Base-by-base conservation (phyloP, 768 basidiomycete genomes). In the Agaricus subrufescens region DNA sequence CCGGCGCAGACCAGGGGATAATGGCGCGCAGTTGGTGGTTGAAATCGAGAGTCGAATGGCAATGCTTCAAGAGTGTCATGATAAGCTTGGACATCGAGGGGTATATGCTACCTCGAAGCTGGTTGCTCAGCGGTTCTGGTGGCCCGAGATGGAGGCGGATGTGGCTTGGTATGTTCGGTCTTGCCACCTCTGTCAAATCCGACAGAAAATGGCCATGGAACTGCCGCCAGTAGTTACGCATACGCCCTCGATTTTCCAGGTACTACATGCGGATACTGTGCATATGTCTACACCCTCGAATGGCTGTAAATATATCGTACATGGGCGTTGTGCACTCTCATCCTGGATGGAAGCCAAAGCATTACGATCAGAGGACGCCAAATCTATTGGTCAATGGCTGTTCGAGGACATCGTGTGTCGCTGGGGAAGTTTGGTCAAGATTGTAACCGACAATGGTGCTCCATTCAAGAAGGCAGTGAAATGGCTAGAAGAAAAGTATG, bases 371-470 rank as follows among this genome's bases (percentile, higher is more conserved):
- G 65, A 70, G 26, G 66, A 47, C 15, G 65, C 57, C 0, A 50
- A 47, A 11, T 49, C 60, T 0, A 58, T 72, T 10, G 66, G 58
- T 0, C 47, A 52, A 3, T 72, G 64, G 63, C 34, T 69, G 0
- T 65, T 64, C 8, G 61, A 66, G 57, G 68, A 74, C 10, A 65
- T 74, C 3, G 59, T 72, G 0, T 70, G 67, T 46, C 31, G 67
- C 29, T 79, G 75, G 76, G 77, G 75, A 2, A 64, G 68, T 15
- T 19, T 75, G 0, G 19, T 11, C 0, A 19, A 19, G 19, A 19
- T 19, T 19, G 19, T 19, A 63, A 75, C 71, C 0, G 77, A 81
- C 56, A 81, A 80, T 47, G 65, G 67, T 0, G 34, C 47, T 3
- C 50, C 61, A 1, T 65, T 67, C 34, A 39, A 50, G 23, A 58